Conservation (phyloP, 768 basidiomycete species). For the Lanmaoa rubissima region DNA sequence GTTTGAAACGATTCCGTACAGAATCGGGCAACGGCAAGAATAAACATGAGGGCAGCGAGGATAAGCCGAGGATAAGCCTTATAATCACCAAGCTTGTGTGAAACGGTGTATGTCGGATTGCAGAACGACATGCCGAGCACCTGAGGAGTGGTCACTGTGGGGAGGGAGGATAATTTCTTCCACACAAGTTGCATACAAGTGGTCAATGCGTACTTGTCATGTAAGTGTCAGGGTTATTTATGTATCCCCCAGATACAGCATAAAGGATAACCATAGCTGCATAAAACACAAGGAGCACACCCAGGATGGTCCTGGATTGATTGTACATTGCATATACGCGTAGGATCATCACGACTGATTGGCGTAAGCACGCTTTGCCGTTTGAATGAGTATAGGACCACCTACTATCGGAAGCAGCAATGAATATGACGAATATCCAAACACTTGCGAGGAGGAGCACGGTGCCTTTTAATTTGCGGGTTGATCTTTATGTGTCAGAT, state of each 20-base stretch:
- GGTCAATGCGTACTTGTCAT: constrained; percentile 8
- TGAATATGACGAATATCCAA: constrained; percentile 9
- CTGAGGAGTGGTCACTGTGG: constrained; percentile 8
- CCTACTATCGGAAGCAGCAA: constrained; percentile 21
- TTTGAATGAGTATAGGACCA: neutral
- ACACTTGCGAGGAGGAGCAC: neutral
- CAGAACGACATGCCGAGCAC: constrained; percentile 19
- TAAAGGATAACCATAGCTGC: constrained; percentile 1
- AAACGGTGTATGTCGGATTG: neutral
- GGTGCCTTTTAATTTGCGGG: constrained; percentile 7
- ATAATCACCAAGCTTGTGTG: constrained; percentile 3
- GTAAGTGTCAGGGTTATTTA: constrained; percentile 6
- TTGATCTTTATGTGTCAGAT: neutral
- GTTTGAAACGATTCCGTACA: constrained; percentile 6
- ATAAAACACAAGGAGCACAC: constrained; percentile 15
- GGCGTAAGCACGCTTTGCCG: neutral
- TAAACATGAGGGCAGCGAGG: neutral
- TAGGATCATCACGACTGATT: constrained; percentile 24
- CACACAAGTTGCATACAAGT: neutral
- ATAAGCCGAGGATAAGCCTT: constrained; percentile 10
- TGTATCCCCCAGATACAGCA: neutral
- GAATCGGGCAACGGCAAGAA: neutral
- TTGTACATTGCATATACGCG: constrained; percentile 26
- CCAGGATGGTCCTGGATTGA: constrained; percentile 12
- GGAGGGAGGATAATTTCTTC: neutral